Conservation (phyloP, 2,329 filamentous ascomycete genomes). For the Neophaeococcomyces mojaviensis region DNA sequence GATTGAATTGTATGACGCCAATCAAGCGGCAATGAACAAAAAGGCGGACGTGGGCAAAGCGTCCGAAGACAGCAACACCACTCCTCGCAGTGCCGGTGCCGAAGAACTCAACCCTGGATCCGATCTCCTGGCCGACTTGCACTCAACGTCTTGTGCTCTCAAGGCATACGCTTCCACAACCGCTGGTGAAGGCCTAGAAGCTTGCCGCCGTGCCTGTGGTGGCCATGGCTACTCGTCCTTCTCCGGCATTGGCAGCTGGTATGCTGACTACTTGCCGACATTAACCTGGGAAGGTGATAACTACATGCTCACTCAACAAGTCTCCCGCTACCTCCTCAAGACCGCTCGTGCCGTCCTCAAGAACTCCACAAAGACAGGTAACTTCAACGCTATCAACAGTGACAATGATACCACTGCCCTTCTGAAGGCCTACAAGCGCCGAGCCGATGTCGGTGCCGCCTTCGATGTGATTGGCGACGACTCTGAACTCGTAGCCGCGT, state of each 20-base stretch:
- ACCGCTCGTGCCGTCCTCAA: conserved; percentile 63
- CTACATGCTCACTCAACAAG: conserved; percentile 76
- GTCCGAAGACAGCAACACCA: conserved; percentile 34
- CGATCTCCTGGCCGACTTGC: conserved; percentile 64
- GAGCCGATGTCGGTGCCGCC: conserved; percentile 62
- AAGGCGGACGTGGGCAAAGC: conserved; percentile 37
- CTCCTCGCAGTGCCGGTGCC: conserved; percentile 53
- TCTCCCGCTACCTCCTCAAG: conserved; percentile 69
- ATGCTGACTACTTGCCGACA: conserved; percentile 67
- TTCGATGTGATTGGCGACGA: conserved; percentile 68
- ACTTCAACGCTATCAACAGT: conserved; percentile 45
- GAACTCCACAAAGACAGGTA: conserved; percentile 2
- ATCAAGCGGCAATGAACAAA: conserved; percentile 57
- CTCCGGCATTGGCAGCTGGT: conserved; percentile 68
- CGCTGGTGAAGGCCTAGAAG: conserved; percentile 66
- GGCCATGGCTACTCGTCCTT: conserved; percentile 71
- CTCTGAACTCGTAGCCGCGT: conserved; percentile 63
- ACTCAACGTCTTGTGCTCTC: conserved; percentile 68
- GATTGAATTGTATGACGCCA: conserved; percentile 66
- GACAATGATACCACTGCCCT: conserved; percentile 63
- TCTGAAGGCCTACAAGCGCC: conserved; percentile 55
- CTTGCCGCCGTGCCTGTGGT: conserved; percentile 67
- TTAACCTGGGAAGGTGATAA: conserved; percentile 71
- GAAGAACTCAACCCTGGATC: conserved; percentile 60
- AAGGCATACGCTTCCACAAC: conserved; percentile 66